These are phyloP conservation scores for Citrus unshiu DNA, from an alignment of 345 rosid species.

Conservation along the genomic window DNA sequence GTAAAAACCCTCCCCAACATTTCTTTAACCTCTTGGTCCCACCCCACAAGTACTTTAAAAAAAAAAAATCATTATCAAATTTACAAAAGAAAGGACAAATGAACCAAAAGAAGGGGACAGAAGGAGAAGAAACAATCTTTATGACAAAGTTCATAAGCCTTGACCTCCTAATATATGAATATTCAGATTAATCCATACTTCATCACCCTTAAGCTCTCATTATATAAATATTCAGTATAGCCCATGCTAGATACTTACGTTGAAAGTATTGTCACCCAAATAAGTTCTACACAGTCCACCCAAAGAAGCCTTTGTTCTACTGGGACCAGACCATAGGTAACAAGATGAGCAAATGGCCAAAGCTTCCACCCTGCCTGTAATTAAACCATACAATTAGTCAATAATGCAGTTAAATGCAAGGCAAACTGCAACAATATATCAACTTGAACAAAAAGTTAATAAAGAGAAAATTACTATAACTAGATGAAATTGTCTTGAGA, in stretches of 20 bases:
- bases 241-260: conserved; percentile 53
- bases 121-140: not conserved
- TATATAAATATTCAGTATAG: not conserved
- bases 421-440: not conserved
- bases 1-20: not conserved
- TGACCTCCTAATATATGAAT: not conserved
- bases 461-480: too few species aligned
- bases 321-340: conserved; percentile 89
- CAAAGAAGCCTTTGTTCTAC: conserved; percentile 94
- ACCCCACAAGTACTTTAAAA: not conserved
- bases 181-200: not conserved
- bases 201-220: not conserved
- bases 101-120: not conserved
- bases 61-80: not conserved
- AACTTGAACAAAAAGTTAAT: not conserved
- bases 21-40: not conserved
- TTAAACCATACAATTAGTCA: conserved; percentile 5
- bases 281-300: conserved; percentile 94
- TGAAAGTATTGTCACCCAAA: conserved; percentile 98
- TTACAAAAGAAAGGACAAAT: not conserved
- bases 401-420: conserved; percentile 7
- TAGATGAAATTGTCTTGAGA: too few species aligned
- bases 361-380: conserved; percentile 98
- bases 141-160: not conserved
- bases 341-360: conserved; percentile 98